These are phyloP conservation scores for Malus orientalis DNA, from an alignment of 306 rosid genomes.

Conservation along the genomic window DNA sequence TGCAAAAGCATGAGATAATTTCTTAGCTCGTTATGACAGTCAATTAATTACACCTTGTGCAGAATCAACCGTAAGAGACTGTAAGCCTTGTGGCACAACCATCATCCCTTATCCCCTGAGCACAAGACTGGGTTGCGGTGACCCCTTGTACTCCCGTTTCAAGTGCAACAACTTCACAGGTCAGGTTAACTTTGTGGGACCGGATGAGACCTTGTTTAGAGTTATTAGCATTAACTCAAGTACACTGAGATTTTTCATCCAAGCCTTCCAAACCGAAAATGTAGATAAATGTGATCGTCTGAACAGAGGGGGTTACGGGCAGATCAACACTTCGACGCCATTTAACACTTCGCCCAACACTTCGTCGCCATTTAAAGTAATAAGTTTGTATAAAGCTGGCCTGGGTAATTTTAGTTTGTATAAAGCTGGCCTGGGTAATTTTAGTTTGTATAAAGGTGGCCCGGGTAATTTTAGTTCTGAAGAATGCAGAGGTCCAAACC, in stretches of 20 bases:
- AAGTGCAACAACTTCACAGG: not conserved
- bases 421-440: not conserved
- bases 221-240: not conserved
- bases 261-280: not conserved
- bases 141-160: conserved; percentile 25
- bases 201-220: not conserved
- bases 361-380: conserved; percentile 37
- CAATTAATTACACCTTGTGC: not conserved
- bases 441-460: conserved; percentile 27
- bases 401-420: conserved; percentile 1
- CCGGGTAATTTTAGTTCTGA: not conserved
- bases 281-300: not conserved
- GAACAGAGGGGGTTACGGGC: conserved; percentile 20
- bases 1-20: too few species aligned
- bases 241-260: conserved; percentile 1
- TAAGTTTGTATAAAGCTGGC: conserved; percentile 25
- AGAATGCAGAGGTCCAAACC: too few species aligned
- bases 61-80: conserved; percentile 22
- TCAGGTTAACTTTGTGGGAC: conserved; percentile 16
- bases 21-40: too few species aligned
- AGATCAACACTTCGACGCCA: too few species aligned
- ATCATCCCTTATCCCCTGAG: conserved; percentile 49
- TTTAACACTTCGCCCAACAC: too few species aligned
- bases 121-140: conserved; percentile 34
- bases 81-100: conserved; percentile 37